Conservation (phyloP, 1,284 basidiomycete genomes). For the Dichomitus squalens region DNA sequence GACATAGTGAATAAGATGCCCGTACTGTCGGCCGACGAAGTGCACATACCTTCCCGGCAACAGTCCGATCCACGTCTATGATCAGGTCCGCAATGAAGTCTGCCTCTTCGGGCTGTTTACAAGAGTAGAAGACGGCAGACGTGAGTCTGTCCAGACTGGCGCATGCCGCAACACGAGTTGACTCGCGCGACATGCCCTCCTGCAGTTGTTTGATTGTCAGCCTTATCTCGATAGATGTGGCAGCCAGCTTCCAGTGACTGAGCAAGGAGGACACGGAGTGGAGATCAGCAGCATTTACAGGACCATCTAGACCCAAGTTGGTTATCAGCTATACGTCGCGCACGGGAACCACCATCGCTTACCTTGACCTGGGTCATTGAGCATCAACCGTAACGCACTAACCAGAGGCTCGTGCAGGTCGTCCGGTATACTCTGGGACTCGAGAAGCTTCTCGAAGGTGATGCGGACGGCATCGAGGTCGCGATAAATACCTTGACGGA, state of each 20-base stretch:
- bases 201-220: slow-evolving; percentile 73
- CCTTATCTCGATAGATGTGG: slow-evolving; percentile 76
- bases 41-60: slow-evolving; percentile 64
- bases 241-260: slow-evolving; percentile 81
- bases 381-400: slow-evolving; percentile 60
- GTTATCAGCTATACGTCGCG: not conserved
- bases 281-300: slow-evolving; percentile 59
- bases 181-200: slow-evolving; percentile 58
- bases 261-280: slow-evolving; percentile 62
- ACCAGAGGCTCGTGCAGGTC: slow-evolving; percentile 65
- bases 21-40: too few species aligned
- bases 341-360: not conserved
- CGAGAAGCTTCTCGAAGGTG: slow-evolving; percentile 66
- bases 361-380: slow-evolving; percentile 51
- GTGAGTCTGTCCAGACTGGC: slow-evolving; percentile 64
- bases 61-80: slow-evolving; percentile 61
- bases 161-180: slow-evolving; percentile 52
- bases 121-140: slow-evolving; percentile 66
- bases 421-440: slow-evolving; percentile 50
- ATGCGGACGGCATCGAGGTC: slow-evolving; percentile 68
- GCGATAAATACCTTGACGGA: slow-evolving; percentile 71
- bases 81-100: slow-evolving; percentile 80
- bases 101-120: slow-evolving; percentile 73
- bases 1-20: not conserved
- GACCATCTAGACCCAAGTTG: slow-evolving; percentile 25